These are phyloP conservation scores for Aspergillus sp. DNA, from an alignment of 2,329 filamentous ascomycete genomes.

Conservation along the genomic window DNA sequence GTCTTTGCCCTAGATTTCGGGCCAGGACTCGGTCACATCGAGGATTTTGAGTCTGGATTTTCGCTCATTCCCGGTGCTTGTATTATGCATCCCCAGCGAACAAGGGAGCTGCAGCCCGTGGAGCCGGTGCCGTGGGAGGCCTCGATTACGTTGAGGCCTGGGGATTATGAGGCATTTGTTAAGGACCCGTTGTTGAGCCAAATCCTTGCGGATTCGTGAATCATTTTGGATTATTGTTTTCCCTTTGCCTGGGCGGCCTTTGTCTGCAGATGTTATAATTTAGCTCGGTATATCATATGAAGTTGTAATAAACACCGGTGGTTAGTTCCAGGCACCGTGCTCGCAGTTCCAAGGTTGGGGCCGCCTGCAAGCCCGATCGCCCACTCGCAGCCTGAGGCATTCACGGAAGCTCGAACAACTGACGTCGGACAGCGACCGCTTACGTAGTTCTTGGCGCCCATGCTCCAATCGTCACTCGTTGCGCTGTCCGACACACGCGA, in stretches of 20 bases:
- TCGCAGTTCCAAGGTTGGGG: no score
- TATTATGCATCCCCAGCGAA: not conserved
- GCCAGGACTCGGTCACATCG: not conserved
- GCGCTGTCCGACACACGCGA: not conserved
- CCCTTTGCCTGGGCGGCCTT: not conserved
- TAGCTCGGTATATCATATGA: not conserved
- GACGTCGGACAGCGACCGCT: not conserved
- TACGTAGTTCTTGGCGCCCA: slow-evolving; percentile 8
- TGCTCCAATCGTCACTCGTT: not conserved
- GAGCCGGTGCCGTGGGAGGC: not conserved
- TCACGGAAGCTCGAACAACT: no score
- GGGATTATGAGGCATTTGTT: not conserved
- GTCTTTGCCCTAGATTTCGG: not conserved
- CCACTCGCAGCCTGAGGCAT: no score
- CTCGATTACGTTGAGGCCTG: not conserved
- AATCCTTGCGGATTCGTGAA: not conserved
- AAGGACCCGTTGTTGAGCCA: not conserved
- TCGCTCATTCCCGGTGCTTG: not conserved
- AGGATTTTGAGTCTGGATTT: not conserved
- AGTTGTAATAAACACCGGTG: no score
- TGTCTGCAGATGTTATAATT: not conserved
- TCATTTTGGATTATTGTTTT: not conserved
- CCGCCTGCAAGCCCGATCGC: no score
- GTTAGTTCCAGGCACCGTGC: no score
- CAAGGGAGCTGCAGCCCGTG: not conserved